Evolutionary conservation across 2,329 filamentous ascomycete genomes (phyloP), one percentile per base, ranked within the genome.

Genomic region (Pyrenochaeta sp.): DNA sequence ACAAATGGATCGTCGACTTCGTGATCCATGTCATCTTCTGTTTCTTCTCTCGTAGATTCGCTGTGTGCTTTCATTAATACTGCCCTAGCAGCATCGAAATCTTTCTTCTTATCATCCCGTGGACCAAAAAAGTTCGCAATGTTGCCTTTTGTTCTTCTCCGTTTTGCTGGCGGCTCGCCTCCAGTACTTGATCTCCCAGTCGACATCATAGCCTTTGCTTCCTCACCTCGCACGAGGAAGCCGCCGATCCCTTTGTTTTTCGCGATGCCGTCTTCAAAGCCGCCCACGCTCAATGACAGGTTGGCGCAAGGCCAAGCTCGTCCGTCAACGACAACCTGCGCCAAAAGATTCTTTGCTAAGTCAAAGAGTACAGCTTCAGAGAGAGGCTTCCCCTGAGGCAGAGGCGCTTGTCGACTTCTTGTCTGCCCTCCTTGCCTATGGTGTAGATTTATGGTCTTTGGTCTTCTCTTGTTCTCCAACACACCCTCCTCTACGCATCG

Each of bases 241-340:
- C 85, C 83, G 39, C 90, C 89, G 62, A 99, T 98, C 30, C 90
- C 91, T 81, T 88, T 88, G 69, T 97, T 98, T 4, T 91, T 90
- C 35, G 83, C 86, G 52, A 94, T 80, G 2, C 91, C 90, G 61
- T 97, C 92, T 73, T 98, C 93, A 61, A 98, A 97, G 0, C 92
- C 93, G n/a, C 87, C 88, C 20, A 98, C 91, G 60, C 90, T 93
- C 40, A 98, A 78, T 52, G 91, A 95, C 7, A 99, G 81, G 69
- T 97, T 95, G n/a, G 87, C 82, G 71, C 95, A 98, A 6, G 95
- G 95, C 92, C 92, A 98, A 14, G 90, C 88, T 45, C 83, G 81
- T 1, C 91, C 92, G 61, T 96, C 92, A 1, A 85, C 83, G 10
- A 91, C 82, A 31, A 96, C 87, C 65, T 97, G 92, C 20, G 83